Conservation (phyloP, 164 flowering plant species). For the Umbellularia californica region DNA sequence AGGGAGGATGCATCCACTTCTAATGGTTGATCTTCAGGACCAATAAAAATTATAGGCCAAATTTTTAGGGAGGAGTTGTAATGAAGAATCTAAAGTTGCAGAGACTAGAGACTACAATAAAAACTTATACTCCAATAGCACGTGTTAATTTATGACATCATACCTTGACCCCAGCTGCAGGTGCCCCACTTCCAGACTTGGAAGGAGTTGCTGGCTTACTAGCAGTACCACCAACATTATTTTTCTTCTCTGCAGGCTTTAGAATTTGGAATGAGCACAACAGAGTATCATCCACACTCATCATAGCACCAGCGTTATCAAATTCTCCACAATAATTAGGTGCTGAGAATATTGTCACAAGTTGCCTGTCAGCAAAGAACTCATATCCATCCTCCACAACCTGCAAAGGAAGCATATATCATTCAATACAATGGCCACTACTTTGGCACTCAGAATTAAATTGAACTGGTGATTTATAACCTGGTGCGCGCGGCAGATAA, state of each 20-base stretch:
- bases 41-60: too few species aligned
- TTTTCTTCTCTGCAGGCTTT: constrained; percentile 65
- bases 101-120: too few species aligned
- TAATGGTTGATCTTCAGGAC: too few species aligned
- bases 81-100: too few species aligned
- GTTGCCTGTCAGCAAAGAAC: constrained; percentile 58
- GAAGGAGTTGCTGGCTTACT: constrained; percentile 38
- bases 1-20: too few species aligned
- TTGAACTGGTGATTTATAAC: constrained; percentile 18
- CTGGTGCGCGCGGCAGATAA: constrained; percentile 64
- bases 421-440: background rate
- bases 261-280: constrained; percentile 80
- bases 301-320: constrained; percentile 92
- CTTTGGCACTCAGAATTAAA: background rate
- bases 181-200: constrained; percentile 14
- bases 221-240: constrained; percentile 42
- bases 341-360: constrained; percentile 87
- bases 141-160: background rate
- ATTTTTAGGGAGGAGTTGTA: too few species aligned
- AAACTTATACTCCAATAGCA: background rate
- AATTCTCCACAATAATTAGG: constrained; percentile 89
- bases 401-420: constrained; percentile 10
- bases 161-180: constrained; percentile 31
- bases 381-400: constrained; percentile 43
- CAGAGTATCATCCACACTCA: constrained; percentile 84